phyloP scores from a whole-genome alignment of 371 early-diverging fungal genomes.

The Rhizomucor pusillus region DNA sequence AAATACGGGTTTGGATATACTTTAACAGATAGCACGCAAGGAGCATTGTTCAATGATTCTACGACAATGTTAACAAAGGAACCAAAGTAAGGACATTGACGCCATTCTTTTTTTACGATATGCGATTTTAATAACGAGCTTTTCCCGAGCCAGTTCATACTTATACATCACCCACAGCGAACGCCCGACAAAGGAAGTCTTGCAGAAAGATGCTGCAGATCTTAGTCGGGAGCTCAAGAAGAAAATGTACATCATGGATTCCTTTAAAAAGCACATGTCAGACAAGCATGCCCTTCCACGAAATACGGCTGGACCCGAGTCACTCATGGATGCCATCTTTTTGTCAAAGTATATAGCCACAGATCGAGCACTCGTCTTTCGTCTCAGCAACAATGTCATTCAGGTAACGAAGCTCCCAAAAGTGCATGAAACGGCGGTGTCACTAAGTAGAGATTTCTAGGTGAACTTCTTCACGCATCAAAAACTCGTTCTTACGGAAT shows the following conservation, averaged over 20 bases:
- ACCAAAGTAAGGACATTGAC: slow-evolving; percentile 42
- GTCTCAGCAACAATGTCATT: slow-evolving; percentile 66
- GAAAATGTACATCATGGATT: slow-evolving; percentile 61
- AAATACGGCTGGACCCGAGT: slow-evolving; percentile 23
- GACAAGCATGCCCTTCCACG: slow-evolving; percentile 47
- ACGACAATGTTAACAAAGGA: slow-evolving; percentile 63
- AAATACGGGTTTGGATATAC: slow-evolving; percentile 88
- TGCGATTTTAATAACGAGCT: neutral
- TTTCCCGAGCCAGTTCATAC: slow-evolving; percentile 1
- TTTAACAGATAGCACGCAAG: slow-evolving; percentile 72
- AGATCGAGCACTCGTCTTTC: slow-evolving; percentile 67
- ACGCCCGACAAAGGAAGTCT: neutral
- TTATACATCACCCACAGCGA: slow-evolving; percentile 5
- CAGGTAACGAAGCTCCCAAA: slow-evolving; percentile 50
- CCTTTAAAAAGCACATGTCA: slow-evolving; percentile 65
- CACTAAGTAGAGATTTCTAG: slow-evolving; percentile 25
- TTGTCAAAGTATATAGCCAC: slow-evolving; percentile 68
- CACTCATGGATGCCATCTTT: slow-evolving; percentile 31
- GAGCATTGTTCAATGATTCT: slow-evolving; percentile 85
- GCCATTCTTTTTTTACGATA: neutral
- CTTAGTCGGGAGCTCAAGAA: slow-evolving; percentile 54
- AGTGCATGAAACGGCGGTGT: neutral
- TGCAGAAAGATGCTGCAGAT: slow-evolving; percentile 24
- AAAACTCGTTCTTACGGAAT: slow-evolving; percentile 65
- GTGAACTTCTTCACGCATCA: slow-evolving; percentile 74